These are phyloP conservation scores for Pichia terricola DNA, from an alignment of 1,139 yeast species.

Conservation along the genomic window DNA sequence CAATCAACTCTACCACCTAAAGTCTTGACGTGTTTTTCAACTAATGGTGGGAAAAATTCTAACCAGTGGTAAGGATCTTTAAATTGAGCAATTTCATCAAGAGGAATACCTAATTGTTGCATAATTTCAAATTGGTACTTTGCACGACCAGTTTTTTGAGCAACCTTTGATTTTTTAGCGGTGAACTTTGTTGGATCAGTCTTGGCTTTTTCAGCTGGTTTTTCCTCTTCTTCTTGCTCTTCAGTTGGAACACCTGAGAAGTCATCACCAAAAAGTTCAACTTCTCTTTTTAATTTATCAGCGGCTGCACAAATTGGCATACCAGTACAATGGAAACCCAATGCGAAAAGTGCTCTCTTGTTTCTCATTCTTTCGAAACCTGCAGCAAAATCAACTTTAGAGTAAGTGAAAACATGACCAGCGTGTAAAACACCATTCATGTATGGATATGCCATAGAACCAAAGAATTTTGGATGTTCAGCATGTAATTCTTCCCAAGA, in stretches of 20 bases:
- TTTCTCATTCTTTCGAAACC: constrained; percentile 96
- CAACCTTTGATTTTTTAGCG: constrained; percentile 88
- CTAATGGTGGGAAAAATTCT: constrained; percentile 81
- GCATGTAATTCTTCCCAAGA: constrained; percentile 59
- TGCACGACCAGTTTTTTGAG: constrained; percentile 86
- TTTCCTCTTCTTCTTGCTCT: constrained; percentile 23
- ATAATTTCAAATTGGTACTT: constrained; percentile 94
- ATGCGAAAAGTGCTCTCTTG: constrained; percentile 84
- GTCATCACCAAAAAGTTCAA: constrained; percentile 81
- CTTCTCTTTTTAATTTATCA: constrained; percentile 86
- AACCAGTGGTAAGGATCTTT: constrained; percentile 91
- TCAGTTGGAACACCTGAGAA: constrained; percentile 35
- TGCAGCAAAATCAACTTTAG: constrained; percentile 87
- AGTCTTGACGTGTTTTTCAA: constrained; percentile 66
- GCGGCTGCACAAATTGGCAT: constrained; percentile 98
- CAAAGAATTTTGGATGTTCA: constrained; percentile 77
- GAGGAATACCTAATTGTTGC: constrained; percentile 83
- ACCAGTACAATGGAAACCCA: constrained; percentile 99
- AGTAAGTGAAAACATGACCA: constrained; percentile 92
- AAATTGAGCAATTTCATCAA: constrained; percentile 73
- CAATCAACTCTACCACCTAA: constrained; percentile 96
- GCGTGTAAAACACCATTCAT: constrained; percentile 99
- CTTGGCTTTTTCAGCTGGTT: constrained; percentile 50
- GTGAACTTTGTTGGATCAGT: constrained; percentile 78
- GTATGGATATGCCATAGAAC: constrained; percentile 97